phyloP scores from a whole-genome alignment of 1,284 basidiomycete species.

The Heimioporus punctisporus region DNA sequence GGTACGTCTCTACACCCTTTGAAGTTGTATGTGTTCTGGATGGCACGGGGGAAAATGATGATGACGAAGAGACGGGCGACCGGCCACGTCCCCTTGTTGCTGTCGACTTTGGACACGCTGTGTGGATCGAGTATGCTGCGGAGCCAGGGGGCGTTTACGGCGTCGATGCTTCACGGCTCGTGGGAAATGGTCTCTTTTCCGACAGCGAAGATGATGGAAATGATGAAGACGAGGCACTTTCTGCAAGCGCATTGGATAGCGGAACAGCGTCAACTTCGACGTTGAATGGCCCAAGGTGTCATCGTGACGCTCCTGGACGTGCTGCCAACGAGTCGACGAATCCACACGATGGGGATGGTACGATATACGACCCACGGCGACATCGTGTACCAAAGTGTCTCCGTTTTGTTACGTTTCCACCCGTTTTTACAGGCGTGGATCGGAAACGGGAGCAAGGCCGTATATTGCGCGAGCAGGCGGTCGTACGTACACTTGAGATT shows the following conservation, averaged over 20 bases:
- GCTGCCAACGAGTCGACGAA: constrained; percentile 13
- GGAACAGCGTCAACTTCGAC: neutral
- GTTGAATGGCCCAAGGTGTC: constrained; percentile 1
- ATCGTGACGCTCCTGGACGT: neutral
- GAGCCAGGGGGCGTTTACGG: constrained; percentile 33
- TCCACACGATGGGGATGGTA: constrained; percentile 20
- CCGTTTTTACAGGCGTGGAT: constrained; percentile 41
- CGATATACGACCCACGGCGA: constrained; percentile 27
- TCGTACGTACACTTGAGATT: constrained; percentile 60
- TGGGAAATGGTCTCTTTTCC: constrained; percentile 11
- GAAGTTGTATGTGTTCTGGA: constrained; percentile 70
- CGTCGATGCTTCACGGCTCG: constrained; percentile 28
- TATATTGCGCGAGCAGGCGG: constrained; percentile 39
- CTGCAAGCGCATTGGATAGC: constrained; percentile 11
- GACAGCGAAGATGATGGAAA: constrained; percentile 27
- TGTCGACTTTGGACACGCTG: constrained; percentile 79
- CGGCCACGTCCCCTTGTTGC: constrained; percentile 69
- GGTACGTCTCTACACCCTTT: constrained; percentile 71
- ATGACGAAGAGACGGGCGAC: constrained; percentile 39
- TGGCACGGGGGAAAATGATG: constrained; percentile 33
- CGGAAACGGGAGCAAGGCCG: constrained; percentile 23
- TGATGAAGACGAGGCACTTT: constrained; percentile 16
- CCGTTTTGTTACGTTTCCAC: constrained; percentile 71
- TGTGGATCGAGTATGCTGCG: constrained; percentile 67
- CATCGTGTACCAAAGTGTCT: constrained; percentile 50